These are phyloP conservation scores for Pseudogymnoascus sp. DNA, from an alignment of 2,329 filamentous ascomycete species.

Conservation along the genomic window DNA sequence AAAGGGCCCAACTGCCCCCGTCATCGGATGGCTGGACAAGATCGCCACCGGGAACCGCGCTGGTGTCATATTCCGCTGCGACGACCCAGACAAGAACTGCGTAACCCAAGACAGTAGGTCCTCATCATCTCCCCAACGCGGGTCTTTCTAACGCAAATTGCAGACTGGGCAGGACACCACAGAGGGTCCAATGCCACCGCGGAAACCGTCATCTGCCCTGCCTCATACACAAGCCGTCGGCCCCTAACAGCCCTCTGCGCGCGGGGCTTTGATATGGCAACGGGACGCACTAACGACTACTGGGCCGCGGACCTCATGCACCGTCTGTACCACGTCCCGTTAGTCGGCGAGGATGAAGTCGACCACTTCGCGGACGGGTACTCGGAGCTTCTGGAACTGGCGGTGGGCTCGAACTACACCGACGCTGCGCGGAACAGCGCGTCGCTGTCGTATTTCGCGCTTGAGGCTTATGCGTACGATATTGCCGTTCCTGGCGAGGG, in stretches of 20 bases:
- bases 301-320: slow-evolving; percentile 63
- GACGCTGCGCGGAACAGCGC: slow-evolving; percentile 51
- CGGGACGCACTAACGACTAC: slow-evolving; percentile 50
- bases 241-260: slow-evolving; percentile 54
- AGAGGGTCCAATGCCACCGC: slow-evolving; percentile 56
- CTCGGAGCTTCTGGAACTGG: slow-evolving; percentile 45
- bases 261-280: slow-evolving; percentile 54
- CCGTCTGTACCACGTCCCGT: slow-evolving; percentile 56
- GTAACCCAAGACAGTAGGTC: slow-evolving; percentile 37
- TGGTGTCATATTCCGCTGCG: slow-evolving; percentile 57
- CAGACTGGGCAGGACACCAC: slow-evolving; percentile 63
- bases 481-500: slow-evolving; percentile 56
- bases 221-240: slow-evolving; percentile 52
- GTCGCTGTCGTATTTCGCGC: slow-evolving; percentile 60
- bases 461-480: slow-evolving; percentile 60
- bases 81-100: slow-evolving; percentile 62
- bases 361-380: slow-evolving; percentile 58
- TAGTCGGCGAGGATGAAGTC: slow-evolving; percentile 51
- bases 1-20: slow-evolving; percentile 46
- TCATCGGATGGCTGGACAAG: slow-evolving; percentile 56
- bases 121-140: background rate
- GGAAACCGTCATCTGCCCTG: slow-evolving; percentile 63
- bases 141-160: background rate
- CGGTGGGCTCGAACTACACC: slow-evolving; percentile 39
- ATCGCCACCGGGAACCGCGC: slow-evolving; percentile 51